Base-by-base conservation (phyloP, 768 basidiomycete species). In the Lentinula detonsa region DNA sequence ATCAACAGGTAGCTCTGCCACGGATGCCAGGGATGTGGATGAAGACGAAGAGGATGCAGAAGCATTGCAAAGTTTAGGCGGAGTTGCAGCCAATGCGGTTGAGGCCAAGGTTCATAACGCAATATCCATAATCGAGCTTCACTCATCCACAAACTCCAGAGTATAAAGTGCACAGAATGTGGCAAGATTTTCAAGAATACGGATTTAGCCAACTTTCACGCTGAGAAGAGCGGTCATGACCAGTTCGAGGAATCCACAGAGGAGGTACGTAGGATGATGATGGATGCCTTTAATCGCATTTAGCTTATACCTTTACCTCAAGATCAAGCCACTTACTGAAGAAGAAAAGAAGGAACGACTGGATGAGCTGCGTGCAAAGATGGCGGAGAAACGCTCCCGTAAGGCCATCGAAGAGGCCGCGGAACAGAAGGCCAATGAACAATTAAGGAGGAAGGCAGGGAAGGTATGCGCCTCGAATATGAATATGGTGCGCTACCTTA, bases 231-330 rank as follows among this genome's bases (percentile, higher is more conserved):
- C 65, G 96, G 96, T 0, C 96, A 99, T 70, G 88, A 93, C 72
- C 87, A 95, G 65, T 98, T 98, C 64, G 95, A 97, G 70, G 96
- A 98, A 69, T 94, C 91, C 1, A 91, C 86, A 0, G 95, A 98
- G 68, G 96, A 98, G 81, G 94, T 92, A 15, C 40, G 43, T 53
- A 28, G 28, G 28, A 28, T 28, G 28, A 28, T 1, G 34, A 8
- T 8, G 34, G 21, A 21, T 51, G 54, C 37, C 56, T 65, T 52
- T 33, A 23, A 35, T 28, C 42, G 33, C 62, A 48, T 45, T 49
- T 37, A 31, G 18, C 42, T 50, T 34, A 39, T 10, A 11, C 33
- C 18, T n/a, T 28, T 37, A 28, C 15, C 42, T 50, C 37, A 58
- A 93, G 93, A 85, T 98, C 73, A 94, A 93, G 70, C 95, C 96